Evolutionary conservation across 768 basidiomycete species (phyloP).

Genomic region (Phaffia tasmanica): DNA sequence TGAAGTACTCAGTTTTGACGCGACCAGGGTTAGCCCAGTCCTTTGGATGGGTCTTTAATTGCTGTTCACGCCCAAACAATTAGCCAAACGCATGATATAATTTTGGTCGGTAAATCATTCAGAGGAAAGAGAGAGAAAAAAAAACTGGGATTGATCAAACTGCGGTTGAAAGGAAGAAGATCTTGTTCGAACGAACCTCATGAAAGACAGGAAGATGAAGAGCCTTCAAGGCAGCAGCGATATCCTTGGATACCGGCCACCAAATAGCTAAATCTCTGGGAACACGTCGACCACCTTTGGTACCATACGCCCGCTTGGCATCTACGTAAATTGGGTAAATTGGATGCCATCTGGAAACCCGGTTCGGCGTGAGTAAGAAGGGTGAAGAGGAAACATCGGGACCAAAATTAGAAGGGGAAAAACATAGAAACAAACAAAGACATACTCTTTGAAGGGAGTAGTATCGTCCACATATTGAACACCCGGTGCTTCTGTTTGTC

Average conservation of each 20-base stretch:
- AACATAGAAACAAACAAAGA: not conserved
- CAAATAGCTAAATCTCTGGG: conserved; percentile 66
- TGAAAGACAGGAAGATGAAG: conserved; percentile 71
- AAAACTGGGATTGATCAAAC: not conserved
- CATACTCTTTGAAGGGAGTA: conserved; percentile 3
- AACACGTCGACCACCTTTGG: conserved; percentile 67
- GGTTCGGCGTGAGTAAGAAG: not conserved
- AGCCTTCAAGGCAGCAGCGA: conserved; percentile 67
- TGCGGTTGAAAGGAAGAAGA: not conserved
- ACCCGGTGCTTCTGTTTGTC: not conserved
- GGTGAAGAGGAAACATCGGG: not conserved
- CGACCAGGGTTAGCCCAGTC: conserved; percentile 99
- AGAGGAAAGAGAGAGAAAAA: not conserved
- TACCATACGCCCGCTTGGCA: conserved; percentile 74
- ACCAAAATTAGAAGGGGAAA: not conserved
- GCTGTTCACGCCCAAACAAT: conserved; percentile 30
- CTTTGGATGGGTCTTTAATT: conserved; percentile 73
- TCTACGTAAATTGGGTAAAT: conserved; percentile 96
- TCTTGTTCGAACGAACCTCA: conserved; percentile 47
- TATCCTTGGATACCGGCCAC: conserved; percentile 93
- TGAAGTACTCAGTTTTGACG: conserved; percentile 59
- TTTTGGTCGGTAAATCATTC: too few species aligned
- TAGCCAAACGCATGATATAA: not conserved
- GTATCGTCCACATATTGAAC: conserved; percentile 5
- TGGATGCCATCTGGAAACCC: conserved; percentile 65